phyloP scores from a whole-genome alignment of 1,284 basidiomycete species.

The Calocybe gambosa region DNA sequence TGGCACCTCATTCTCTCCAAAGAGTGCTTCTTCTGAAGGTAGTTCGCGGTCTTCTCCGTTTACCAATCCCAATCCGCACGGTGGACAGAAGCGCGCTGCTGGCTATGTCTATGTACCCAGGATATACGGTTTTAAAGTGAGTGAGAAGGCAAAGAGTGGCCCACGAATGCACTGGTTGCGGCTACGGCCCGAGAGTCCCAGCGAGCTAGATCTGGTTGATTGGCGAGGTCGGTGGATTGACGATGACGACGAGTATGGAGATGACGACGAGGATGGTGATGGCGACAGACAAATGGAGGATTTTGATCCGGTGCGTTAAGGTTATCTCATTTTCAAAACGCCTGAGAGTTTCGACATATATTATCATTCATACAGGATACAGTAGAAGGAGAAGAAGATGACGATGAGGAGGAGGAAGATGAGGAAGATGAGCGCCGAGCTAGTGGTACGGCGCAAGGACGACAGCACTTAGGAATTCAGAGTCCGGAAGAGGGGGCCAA shows the following conservation, averaged over 20 bases:
- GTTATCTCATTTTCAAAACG: conserved; percentile 11
- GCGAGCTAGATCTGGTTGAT: conserved; percentile 83
- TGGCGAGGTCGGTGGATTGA: conserved; percentile 84
- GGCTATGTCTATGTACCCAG: conserved; percentile 87
- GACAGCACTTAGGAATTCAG: conserved; percentile 21
- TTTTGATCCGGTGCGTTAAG: conserved; percentile 63
- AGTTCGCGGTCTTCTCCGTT: conserved; percentile 52
- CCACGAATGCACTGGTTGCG: conserved; percentile 97
- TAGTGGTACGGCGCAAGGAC: conserved; percentile 20
- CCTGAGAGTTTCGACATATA: conserved; percentile 5
- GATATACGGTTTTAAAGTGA: conserved; percentile 91
- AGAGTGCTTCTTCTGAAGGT: conserved; percentile 39
- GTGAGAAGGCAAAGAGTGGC: conserved; percentile 80
- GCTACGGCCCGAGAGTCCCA: conserved; percentile 71
- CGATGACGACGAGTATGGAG: conserved; percentile 56
- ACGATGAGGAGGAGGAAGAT: conserved; percentile 55
- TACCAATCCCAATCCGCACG: conserved; percentile 78
- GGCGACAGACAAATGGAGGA: conserved; percentile 75
- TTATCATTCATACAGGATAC: conserved; percentile 34
- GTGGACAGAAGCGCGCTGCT: conserved; percentile 80
- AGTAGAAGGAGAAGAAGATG: conserved; percentile 46
- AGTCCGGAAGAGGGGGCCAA: conserved; percentile 18
- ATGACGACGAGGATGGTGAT: conserved; percentile 60
- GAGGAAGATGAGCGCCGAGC: conserved; percentile 38
- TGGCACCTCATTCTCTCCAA: conserved; percentile 50